Evolutionary conservation across 176 grass and related monocot genomes (phyloP).

Genomic region (Aegilops longissima): DNA sequence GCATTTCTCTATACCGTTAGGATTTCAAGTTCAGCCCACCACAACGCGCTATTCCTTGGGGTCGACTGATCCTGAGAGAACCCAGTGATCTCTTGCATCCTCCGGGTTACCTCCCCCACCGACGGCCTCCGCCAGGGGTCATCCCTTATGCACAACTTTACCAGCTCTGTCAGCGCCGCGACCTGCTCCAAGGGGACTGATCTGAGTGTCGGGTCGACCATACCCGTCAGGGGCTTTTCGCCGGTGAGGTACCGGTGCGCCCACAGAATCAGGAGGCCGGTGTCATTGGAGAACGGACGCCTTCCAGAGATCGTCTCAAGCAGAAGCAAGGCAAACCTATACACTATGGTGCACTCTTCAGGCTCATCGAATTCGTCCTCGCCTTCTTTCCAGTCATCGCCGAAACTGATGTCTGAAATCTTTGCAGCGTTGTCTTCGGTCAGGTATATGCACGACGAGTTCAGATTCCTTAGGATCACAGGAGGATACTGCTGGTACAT

Average conservation of each 20-base stretch:
- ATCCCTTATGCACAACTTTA: slow-evolving; percentile 59
- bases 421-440: slow-evolving; percentile 88
- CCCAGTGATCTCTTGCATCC: slow-evolving; percentile 68
- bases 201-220: slow-evolving; percentile 75
- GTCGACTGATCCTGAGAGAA: slow-evolving; percentile 51
- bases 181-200: slow-evolving; percentile 58
- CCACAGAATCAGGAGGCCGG: slow-evolving; percentile 80
- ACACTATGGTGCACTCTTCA: slow-evolving; percentile 47
- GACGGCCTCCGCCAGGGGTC: slow-evolving; percentile 45
- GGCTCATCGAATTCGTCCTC: slow-evolving; percentile 24
- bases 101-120: slow-evolving; percentile 46
- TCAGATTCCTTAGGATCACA: slow-evolving; percentile 47
- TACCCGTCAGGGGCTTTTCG: slow-evolving; percentile 47
- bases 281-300: slow-evolving; percentile 74
- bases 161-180: slow-evolving; percentile 46
- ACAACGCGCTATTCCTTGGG: slow-evolving; percentile 52
- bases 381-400: slow-evolving; percentile 31
- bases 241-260: slow-evolving; percentile 74
- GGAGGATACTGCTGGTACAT: slow-evolving; percentile 56
- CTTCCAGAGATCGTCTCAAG: slow-evolving; percentile 92
- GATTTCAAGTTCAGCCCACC: slow-evolving; percentile 97
- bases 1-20: slow-evolving; percentile 33
- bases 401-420: slow-evolving; percentile 51
- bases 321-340: slow-evolving; percentile 80
- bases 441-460: slow-evolving; percentile 72